phyloP scores from a whole-genome alignment of 2,329 filamentous ascomycete species.

The Calonectria pteridis region DNA sequence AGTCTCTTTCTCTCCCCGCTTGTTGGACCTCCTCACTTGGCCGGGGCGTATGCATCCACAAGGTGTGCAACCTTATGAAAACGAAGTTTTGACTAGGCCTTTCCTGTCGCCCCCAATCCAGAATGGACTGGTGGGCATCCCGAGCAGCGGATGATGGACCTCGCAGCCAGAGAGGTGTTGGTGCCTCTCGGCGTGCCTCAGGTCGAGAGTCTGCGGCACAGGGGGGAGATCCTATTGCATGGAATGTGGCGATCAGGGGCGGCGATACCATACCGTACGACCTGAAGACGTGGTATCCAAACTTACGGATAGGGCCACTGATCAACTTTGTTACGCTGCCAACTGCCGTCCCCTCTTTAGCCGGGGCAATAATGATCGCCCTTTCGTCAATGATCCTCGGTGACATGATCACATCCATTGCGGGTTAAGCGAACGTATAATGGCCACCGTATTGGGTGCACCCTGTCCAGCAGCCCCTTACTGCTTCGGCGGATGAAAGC shows the following conservation, averaged over 20 bases:
- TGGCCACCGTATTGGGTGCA: not conserved
- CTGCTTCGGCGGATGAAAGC: constrained; percentile 13
- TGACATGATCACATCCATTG: constrained; percentile 9
- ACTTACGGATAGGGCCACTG: not conserved
- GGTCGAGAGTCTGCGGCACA: constrained; percentile 7
- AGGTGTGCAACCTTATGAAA: constrained; percentile 12
- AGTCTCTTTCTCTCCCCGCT: not conserved
- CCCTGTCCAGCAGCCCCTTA: constrained; percentile 11
- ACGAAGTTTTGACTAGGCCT: not conserved
- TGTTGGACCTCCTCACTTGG: not conserved
- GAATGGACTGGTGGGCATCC: constrained; percentile 5
- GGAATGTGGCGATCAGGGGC: constrained; percentile 22
- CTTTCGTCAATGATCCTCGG: constrained; percentile 2
- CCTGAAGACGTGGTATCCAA: constrained; percentile 14
- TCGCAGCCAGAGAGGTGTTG: constrained; percentile 7
- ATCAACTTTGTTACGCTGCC: not conserved
- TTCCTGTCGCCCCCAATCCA: constrained; percentile 16
- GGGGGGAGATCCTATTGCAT: constrained; percentile 29
- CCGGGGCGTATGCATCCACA: constrained; percentile 17
- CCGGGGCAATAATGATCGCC: constrained; percentile 17
- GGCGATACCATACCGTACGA: constrained; percentile 7
- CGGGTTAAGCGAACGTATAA: constrained; percentile 22
- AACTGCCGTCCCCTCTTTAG: constrained; percentile 19
- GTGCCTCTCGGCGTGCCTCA: not conserved
- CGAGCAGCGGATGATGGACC: constrained; percentile 5